Evolutionary conservation across 2,329 filamentous ascomycete species (phyloP).

Genomic region (Paecilomyces variotii): DNA sequence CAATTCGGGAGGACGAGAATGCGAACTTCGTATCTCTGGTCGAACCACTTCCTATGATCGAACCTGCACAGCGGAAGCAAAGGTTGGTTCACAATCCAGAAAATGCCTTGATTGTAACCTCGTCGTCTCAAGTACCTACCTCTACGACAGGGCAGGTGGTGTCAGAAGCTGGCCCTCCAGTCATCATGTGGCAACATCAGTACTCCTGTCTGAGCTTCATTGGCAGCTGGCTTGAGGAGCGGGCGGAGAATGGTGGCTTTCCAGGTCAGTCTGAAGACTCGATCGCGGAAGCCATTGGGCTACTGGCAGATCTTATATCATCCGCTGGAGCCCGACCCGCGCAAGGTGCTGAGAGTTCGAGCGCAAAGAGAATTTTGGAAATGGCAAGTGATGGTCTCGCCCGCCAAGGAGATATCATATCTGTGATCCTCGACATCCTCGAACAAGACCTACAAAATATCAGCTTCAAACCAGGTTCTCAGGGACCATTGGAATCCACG

Average conservation of each 20-base stretch:
- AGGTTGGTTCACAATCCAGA: conserved; percentile 15
- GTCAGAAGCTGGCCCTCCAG: conserved; percentile 66
- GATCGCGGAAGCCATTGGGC: conserved; percentile 62
- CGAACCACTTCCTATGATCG: conserved; percentile 45
- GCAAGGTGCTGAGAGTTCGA: conserved; percentile 27
- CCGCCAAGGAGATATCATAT: conserved; percentile 59
- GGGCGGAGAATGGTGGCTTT: conserved; percentile 41
- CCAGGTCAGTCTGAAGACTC: conserved; percentile 51
- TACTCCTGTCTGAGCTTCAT: conserved; percentile 77
- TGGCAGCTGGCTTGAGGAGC: conserved; percentile 55
- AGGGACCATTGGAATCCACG: conserved; percentile 58
- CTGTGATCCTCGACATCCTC: conserved; percentile 75
- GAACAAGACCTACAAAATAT: conserved; percentile 53
- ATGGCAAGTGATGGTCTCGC: conserved; percentile 43
- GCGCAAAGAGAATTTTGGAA: conserved; percentile 39
- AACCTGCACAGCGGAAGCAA: conserved; percentile 17
- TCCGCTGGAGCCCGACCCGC: conserved; percentile 23
- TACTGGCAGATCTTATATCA: conserved; percentile 64
- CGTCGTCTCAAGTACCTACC: conserved; percentile 29
- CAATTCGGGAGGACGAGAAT: conserved; percentile 79
- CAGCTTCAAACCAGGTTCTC: conserved; percentile 52
- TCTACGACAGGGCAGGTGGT: conserved; percentile 52
- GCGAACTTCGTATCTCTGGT: conserved; percentile 66
- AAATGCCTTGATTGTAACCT: conserved; percentile 27
- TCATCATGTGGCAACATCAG: conserved; percentile 63